Base-by-base conservation (phyloP, 768 basidiomycete species). In the Phanerodontia chrysosporium region DNA sequence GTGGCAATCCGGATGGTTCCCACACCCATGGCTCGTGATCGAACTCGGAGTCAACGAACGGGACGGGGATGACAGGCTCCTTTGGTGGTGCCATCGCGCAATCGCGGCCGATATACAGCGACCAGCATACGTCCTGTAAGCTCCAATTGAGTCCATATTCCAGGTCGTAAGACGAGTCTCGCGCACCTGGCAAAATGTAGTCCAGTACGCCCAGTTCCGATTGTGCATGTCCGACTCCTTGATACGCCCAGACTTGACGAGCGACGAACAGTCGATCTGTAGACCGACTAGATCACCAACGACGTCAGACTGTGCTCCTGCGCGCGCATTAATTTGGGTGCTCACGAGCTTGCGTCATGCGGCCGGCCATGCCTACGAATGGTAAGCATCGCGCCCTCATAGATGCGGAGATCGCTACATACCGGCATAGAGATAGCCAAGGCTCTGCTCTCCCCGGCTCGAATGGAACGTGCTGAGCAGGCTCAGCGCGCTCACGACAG, bases 21-120 rank as follows among this genome's bases (percentile, higher is more conserved):
- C 81, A 75, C 49, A 71, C 69, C 75, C 77, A 83, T 24, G 74
- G 72, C 61, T 76, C 69, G 54, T 78, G 69, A 64, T 85, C 83
- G 52, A 80, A 77, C n/a, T 79, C 76, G 0, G 70, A 61, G 32
- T 81, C 78, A 12, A 82, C 77, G 58, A 76, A 77, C 1, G 83
- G 82, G 55, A 80, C 71, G 0, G 79, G 74, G 51, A 82, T 73
- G 16, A 67, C 69, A 44, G 74, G 71, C 28, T 74, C 73, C 24
- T 72, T 67, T 2, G 76, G 77, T 7, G 72, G 66, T 1, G 78
- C 67, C 24, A 83, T 74, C 55, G 76, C 78, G 66, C 80, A 82
- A 54, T 85, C 83, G 21, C 85, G 77, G 8, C 85, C 85, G n/a
- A 85, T 83, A 52, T 85, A 85, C 0, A 86, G 72, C 0, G 82